Base-by-base conservation (phyloP, 1,284 basidiomycete genomes). In the Apiotrichum gracile region DNA sequence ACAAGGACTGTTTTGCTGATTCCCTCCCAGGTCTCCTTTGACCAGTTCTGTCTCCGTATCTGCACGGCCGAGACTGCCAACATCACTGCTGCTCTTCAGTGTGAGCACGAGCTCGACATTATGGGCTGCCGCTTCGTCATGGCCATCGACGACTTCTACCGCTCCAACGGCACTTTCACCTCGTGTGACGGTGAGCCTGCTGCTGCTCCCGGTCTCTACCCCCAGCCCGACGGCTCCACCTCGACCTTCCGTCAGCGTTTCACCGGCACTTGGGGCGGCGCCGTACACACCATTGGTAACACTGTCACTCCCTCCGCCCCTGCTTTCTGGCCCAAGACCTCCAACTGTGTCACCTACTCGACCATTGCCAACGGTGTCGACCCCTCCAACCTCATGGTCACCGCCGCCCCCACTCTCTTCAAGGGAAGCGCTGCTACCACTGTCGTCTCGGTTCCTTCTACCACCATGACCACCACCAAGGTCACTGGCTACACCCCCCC, bases 91-190 rank as follows among this genome's bases (percentile, higher is more conserved):
- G 69, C 66, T 13, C 62, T 69, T 41, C 64, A 65, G 58, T 73
- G 69, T 60, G 69, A 75, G 64, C 71, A 71, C 65, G 63, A 67
- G 53, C 58, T 73, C 17, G 66, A 70, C 59, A 63, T 69, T 19
- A 76, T 77, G 75, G 76, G 77, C 26, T 77, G 75, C 63, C 57
- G 63, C 44, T 73, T 68, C 62, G 73, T 75, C 65, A 76, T 75
- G 74, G 72, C 75, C 43, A 70, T 72, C 38, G 62, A 66, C 55
- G 61, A 66, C 64, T 65, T 64, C 49, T 69, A 67, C 62, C 48
- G 46, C n/a, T 56, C 64, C 48, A 66, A 72, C 68, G 63, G 67
- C 63, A 63, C 67, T 47, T 65, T 76, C 70, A 67, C 73, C 61
- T 68, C 66, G 37, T 76, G 75, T 61, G 73, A 76, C n/a, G 75